Percentiles rank a stretch among this genome's conserved stretches.
phyloP scores from a whole-genome alignment of 2,329 filamentous ascomycete species.

The Fusarium subtropicale region DNA sequence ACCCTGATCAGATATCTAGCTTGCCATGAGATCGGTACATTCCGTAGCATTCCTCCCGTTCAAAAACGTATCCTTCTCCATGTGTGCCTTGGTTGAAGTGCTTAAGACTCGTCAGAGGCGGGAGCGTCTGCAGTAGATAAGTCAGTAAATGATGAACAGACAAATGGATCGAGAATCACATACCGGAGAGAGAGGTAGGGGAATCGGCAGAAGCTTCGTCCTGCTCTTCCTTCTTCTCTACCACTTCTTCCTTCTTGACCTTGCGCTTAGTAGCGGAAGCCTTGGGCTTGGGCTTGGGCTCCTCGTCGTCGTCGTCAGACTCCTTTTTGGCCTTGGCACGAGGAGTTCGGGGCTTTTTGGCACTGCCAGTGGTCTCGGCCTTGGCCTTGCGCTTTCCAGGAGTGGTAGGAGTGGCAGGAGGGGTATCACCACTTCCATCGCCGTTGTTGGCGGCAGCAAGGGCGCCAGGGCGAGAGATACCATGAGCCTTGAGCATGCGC shows the following conservation, averaged over 20 bases:
- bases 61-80: neutral
- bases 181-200: constrained; percentile 40
- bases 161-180: neutral
- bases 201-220: constrained; percentile 11
- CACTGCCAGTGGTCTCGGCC: constrained; percentile 33
- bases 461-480: constrained; percentile 53
- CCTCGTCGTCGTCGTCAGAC: constrained; percentile 37
- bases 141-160: constrained; percentile 1
- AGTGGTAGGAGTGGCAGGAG: constrained; percentile 41
- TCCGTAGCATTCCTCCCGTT: neutral
- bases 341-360: constrained; percentile 45
- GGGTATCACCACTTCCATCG: constrained; percentile 4
- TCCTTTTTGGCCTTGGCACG: constrained; percentile 46
- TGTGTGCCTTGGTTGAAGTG: neutral
- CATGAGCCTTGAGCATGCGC: constrained; percentile 71
- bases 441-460: constrained; percentile 4
- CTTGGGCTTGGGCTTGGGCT: constrained; percentile 36
- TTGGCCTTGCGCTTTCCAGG: constrained; percentile 50
- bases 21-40: constrained; percentile 18
- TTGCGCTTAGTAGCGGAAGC: constrained; percentile 12
- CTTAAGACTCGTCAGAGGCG: constrained; percentile 29
- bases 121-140: constrained; percentile 24
- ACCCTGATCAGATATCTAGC: constrained; percentile 37
- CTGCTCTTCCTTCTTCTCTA: constrained; percentile 41
- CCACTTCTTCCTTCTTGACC: constrained; percentile 42